phyloP scores from a whole-genome alignment of 257 asterid genomes.

The Ophiorrhiza pumila region DNA sequence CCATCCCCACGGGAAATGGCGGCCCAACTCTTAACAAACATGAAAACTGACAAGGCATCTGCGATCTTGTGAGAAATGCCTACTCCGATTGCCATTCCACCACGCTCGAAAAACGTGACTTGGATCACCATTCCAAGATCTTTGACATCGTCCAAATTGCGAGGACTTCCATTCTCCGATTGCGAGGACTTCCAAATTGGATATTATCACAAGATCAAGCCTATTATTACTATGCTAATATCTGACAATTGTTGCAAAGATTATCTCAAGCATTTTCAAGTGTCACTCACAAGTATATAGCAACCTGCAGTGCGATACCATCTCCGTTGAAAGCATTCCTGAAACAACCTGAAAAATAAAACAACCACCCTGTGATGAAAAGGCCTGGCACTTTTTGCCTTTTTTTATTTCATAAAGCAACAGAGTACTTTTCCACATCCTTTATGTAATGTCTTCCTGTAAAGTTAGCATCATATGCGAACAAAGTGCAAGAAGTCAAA shows the following conservation, averaged over 20 bases:
- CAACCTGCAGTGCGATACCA: no score
- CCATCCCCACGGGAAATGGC: conserved; percentile 50
- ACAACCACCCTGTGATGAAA: not conserved
- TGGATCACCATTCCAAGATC: conserved; percentile 18
- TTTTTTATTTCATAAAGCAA: not conserved
- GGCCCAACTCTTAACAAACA: conserved; percentile 31
- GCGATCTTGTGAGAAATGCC: conserved; percentile 40
- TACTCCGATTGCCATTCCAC: conserved; percentile 42
- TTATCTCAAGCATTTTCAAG: not conserved
- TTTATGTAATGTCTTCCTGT: not conserved
- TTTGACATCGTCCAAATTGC: conserved; percentile 20
- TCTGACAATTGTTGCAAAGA: not conserved
- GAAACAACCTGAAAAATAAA: conserved; percentile 35
- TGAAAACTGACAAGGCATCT: conserved; percentile 29
- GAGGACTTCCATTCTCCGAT: conserved; percentile 21
- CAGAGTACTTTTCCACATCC: not conserved
- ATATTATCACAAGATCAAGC: not conserved
- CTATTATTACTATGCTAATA: not conserved
- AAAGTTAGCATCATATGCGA: not conserved
- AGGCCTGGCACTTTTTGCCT: not conserved
- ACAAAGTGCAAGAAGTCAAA: not conserved
- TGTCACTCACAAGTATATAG: conserved; percentile 38
- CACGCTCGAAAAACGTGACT: conserved; percentile 34
- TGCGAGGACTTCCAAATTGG: not conserved
- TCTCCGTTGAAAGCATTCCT: conserved; percentile 46